Percentiles rank a stretch among this genome's conserved stretches.
Evolutionary conservation across 2,329 filamentous ascomycete species (phyloP).

Genomic region (Aspergillus arachidicola): DNA sequence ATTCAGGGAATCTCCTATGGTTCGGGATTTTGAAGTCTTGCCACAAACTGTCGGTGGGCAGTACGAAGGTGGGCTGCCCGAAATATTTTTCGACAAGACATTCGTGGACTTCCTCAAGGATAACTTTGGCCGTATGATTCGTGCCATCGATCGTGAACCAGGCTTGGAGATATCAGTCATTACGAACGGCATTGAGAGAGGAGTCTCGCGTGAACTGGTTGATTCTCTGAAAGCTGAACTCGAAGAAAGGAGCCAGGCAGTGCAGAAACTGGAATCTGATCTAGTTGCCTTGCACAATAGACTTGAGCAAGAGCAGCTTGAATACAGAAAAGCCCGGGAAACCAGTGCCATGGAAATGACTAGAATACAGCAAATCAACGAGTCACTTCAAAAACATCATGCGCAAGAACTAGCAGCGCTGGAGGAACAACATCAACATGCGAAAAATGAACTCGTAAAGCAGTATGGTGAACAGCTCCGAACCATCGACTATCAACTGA

Average conservation of each 20-base stretch:
- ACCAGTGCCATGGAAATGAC: constrained; percentile 56
- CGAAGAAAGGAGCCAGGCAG: constrained; percentile 67
- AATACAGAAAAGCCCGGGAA: constrained; percentile 69
- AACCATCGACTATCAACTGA: constrained; percentile 52
- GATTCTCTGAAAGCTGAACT: constrained; percentile 80
- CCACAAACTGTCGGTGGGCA: constrained; percentile 66
- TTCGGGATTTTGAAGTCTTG: constrained; percentile 88
- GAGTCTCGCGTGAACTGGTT: constrained; percentile 90
- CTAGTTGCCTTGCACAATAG: constrained; percentile 58
- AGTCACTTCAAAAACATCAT: constrained; percentile 70
- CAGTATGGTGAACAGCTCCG: constrained; percentile 51
- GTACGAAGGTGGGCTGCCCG: constrained; percentile 63
- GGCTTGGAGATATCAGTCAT: constrained; percentile 81
- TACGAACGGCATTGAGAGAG: constrained; percentile 78
- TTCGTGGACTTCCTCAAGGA: constrained; percentile 97
- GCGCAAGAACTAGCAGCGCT: constrained; percentile 64
- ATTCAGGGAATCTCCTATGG: constrained; percentile 73
- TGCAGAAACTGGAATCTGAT: constrained; percentile 61
- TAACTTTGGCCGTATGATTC: constrained; percentile 82
- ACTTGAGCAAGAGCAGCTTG: constrained; percentile 70
- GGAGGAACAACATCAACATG: constrained; percentile 51
- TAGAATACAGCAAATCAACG: constrained; percentile 67
- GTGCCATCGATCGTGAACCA: constrained; percentile 88
- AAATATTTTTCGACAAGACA: constrained; percentile 80
- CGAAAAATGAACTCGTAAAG: constrained; percentile 45